phyloP scores from a whole-genome alignment of 208 protist genomes.

The Trypanosoma melophagium region DNA sequence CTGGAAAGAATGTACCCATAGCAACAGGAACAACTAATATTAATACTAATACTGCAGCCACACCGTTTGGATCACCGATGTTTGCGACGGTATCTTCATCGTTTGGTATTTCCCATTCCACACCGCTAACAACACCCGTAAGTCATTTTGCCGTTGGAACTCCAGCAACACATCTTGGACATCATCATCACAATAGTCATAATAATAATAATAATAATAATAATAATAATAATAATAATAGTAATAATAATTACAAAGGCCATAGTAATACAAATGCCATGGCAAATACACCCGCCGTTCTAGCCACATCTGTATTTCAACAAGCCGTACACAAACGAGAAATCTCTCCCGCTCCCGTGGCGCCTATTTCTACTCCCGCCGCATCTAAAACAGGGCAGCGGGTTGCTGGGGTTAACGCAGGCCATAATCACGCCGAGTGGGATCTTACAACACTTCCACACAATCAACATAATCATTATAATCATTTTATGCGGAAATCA shows the following conservation, averaged over 20 bases:
- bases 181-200: no score
- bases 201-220: not conserved
- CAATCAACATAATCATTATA: not conserved
- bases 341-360: not conserved
- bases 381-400: no score
- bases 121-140: no score
- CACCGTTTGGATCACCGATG: not conserved
- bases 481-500: not conserved
- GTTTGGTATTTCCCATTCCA: not conserved
- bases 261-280: not conserved
- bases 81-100: not conserved
- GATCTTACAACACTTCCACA: no score
- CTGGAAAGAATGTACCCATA: not conserved
- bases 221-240: slow-evolving; percentile 6
- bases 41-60: not conserved
- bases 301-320: slow-evolving; percentile 4
- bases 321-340: not conserved
- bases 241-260: not conserved
- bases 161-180: no score
- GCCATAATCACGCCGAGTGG: no score
- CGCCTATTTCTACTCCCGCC: not conserved
- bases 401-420: no score
- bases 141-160: no score
- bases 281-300: not conserved
- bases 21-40: not conserved